These are phyloP conservation scores for Stagonosporopsis vannaccii DNA, from an alignment of 2,329 filamentous ascomycete genomes.

Conservation along the genomic window DNA sequence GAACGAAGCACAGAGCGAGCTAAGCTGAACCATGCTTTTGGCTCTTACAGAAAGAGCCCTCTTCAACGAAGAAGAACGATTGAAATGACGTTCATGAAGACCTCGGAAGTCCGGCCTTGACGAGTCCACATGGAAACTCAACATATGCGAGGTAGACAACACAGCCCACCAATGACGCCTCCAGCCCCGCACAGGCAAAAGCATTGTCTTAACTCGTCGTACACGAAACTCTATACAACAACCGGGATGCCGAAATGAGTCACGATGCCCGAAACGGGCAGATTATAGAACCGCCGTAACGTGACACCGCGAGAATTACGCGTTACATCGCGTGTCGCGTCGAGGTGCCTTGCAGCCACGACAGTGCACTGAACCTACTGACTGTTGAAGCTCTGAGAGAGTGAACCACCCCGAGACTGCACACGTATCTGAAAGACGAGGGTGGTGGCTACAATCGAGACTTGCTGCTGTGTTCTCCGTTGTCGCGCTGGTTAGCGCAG, in stretches of 20 bases:
- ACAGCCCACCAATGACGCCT: conserved; percentile 7
- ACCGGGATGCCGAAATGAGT: conserved; percentile 14
- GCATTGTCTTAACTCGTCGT: conserved; percentile 4
- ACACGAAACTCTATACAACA: conserved; percentile 9
- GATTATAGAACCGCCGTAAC: conserved; percentile 10
- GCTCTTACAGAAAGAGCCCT: not conserved
- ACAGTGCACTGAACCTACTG: not conserved
- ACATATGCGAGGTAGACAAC: conserved; percentile 3
- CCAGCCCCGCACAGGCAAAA: conserved; percentile 5
- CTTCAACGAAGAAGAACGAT: not conserved
- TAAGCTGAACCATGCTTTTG: not conserved
- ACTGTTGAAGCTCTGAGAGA: not conserved
- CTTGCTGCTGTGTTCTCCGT: conserved; percentile 11
- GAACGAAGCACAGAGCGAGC: not conserved
- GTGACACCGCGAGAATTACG: conserved; percentile 19
- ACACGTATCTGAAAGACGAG: not conserved
- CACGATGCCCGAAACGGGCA: conserved; percentile 8
- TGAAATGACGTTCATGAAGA: not conserved
- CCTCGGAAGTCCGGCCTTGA: not conserved
- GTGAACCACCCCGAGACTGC: not conserved
- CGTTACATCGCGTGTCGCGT: conserved; percentile 21
- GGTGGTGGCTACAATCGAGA: not conserved
- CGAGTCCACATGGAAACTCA: conserved; percentile 1
- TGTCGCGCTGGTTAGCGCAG: conserved; percentile 12
- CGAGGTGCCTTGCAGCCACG: conserved; percentile 4